Percentiles rank a stretch among this genome's conserved stretches.
Conservation (phyloP, 1,139 yeast genomes). For the Hemisphaericaspora lyxosophila region DNA sequence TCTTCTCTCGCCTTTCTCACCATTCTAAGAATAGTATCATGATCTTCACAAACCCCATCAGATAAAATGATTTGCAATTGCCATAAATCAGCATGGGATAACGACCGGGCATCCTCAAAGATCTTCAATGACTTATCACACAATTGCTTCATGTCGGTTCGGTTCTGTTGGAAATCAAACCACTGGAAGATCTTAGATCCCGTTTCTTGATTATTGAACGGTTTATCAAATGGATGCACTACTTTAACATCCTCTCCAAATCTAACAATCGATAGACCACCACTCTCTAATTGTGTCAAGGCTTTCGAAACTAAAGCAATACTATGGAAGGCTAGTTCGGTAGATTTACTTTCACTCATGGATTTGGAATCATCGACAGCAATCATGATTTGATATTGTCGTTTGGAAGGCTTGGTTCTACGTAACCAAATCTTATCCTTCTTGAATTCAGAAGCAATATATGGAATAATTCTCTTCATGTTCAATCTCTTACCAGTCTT, state of each 20-base stretch:
- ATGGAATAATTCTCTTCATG: constrained; percentile 96
- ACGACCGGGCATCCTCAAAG: constrained; percentile 67
- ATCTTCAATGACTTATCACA: constrained; percentile 70
- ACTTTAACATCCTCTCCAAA: constrained; percentile 85
- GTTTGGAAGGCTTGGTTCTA: constrained; percentile 94
- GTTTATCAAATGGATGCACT: constrained; percentile 87
- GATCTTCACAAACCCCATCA: constrained; percentile 97
- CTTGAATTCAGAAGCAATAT: constrained; percentile 95
- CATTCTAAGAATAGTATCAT: constrained; percentile 72
- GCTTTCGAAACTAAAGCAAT: constrained; percentile 95
- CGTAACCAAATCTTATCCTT: constrained; percentile 98
- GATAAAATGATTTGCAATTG: constrained; percentile 89
- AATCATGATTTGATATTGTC: constrained; percentile 96
- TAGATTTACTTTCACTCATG: constrained; percentile 91
- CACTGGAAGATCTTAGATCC: constrained; percentile 85
- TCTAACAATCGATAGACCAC: constrained; percentile 85
- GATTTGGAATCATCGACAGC: constrained; percentile 97
- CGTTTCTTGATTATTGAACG: constrained; percentile 71
- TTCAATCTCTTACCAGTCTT: constrained; percentile 96
- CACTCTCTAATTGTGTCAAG: constrained; percentile 89
- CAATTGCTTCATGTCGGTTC: constrained; percentile 78
- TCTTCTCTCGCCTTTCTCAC: constrained; percentile 93
- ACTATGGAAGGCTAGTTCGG: constrained; percentile 89
- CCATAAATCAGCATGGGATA: constrained; percentile 72
- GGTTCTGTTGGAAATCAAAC: constrained; percentile 87